phyloP scores from a whole-genome alignment of 768 basidiomycete species.

The Chalciporus chontae region DNA sequence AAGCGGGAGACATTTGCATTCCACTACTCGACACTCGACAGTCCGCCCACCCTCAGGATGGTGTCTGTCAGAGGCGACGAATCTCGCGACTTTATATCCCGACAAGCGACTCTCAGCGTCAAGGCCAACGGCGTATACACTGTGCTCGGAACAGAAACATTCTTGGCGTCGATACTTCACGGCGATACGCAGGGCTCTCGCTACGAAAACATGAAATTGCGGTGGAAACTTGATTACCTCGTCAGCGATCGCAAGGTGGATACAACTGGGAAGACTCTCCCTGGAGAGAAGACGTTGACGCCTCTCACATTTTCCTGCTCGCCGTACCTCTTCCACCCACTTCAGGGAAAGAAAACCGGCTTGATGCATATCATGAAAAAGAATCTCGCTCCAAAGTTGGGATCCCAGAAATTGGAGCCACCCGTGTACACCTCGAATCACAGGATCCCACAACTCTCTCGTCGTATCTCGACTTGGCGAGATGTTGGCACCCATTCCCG shows the following conservation, averaged over 20 bases:
- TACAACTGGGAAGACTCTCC: conserved; percentile 40
- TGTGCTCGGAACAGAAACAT: conserved; percentile 62
- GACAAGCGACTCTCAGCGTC: conserved; percentile 67
- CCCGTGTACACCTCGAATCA: conserved; percentile 24
- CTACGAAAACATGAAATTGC: conserved; percentile 39
- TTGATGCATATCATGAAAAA: conserved; percentile 74
- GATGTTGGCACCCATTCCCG: conserved; percentile 12
- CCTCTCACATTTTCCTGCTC: conserved; percentile 77
- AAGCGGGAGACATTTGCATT: conserved; percentile 59
- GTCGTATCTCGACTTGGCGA: conserved; percentile 2
- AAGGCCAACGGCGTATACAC: conserved; percentile 74
- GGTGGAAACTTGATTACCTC: conserved; percentile 79
- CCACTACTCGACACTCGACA: conserved; percentile 67
- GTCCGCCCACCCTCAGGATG: conserved; percentile 65
- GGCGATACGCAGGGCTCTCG: conserved; percentile 15
- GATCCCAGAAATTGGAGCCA: conserved; percentile 57
- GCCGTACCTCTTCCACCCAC: conserved; percentile 54
- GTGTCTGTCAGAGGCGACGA: conserved; percentile 66
- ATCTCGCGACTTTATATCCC: conserved; percentile 69
- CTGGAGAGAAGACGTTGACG: conserved; percentile 69
- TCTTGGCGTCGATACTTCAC: conserved; percentile 16
- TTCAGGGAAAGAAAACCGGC: conserved; percentile 62
- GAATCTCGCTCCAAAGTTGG: conserved; percentile 59
- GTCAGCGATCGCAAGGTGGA: conserved; percentile 58
- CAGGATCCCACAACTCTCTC: background rate